Base-by-base conservation (phyloP, 2,329 filamentous ascomycete genomes). In the Malbranchea cinnamomea region DNA sequence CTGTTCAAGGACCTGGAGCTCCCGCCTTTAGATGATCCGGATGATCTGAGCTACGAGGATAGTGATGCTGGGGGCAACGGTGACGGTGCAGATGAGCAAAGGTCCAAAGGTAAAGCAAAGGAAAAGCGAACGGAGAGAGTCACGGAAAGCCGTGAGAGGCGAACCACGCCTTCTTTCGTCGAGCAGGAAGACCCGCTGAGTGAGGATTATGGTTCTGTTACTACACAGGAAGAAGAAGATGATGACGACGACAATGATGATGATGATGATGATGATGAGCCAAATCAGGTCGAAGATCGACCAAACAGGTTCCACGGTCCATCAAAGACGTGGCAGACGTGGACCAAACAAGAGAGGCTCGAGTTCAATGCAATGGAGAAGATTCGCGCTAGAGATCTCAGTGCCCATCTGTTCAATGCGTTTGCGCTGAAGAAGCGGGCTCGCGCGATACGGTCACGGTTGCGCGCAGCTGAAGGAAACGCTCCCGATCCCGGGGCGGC, bases 331-430 rank as follows among this genome's bases (percentile, higher is more conserved):
- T 93, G 84, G 82, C 65, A 69, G 37, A 81, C 87, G 53, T 89
- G 93, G 78, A 91, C 80, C 10, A 74, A 78, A 37, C 78, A 89
- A 52, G 89, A 95, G 53, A 69, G 85, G 33, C 62, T 65, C 5
- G 63, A 80, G 2, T 67, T 68, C 34, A 58, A 64, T 4, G 73
- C 75, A 5, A 59, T 92, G 32, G 67, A 76, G 34, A 64, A 70
- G 26, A 49, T 73, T 10, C 63, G 70, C 20, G 68, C 76, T 22
- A 60, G 67, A 31, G 76, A 94, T 47, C 57, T 94, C 7, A 63
- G 71, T 0, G 56, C 75, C 25, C 85, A 93, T 55, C 59, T 94
- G 4, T 92, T 81, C 56, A 82, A 89, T 51, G 65, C 77, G 0
- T 77, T 78, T 54, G 67, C 67, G 20, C 58, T 91, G 32, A 83